Evolutionary conservation across 768 basidiomycete genomes (phyloP).

Genomic region (Favolaschia claudopus): DNA sequence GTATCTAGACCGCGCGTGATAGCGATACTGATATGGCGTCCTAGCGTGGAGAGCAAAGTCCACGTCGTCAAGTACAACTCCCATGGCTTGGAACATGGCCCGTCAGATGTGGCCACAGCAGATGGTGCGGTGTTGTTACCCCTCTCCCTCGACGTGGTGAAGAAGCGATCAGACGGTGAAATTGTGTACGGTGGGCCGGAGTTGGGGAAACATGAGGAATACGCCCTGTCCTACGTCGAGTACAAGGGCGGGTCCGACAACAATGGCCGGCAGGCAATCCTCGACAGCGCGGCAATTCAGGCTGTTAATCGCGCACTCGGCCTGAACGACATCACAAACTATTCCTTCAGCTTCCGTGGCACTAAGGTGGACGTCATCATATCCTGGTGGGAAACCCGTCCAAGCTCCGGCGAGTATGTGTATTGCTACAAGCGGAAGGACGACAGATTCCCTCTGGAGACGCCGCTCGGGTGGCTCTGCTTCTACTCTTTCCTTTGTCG

Average conservation of each 20-base stretch:
- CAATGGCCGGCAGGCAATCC: slow-evolving; percentile 4
- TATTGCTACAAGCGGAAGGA: background rate
- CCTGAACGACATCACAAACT: background rate
- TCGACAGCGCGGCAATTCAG: slow-evolving; percentile 4
- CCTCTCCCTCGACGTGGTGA: slow-evolving; percentile 4
- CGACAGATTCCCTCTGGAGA: background rate
- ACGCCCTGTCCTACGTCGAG: background rate
- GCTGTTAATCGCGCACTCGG: slow-evolving; percentile 5
- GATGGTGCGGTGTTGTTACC: slow-evolving; percentile 1
- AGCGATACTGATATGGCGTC: background rate
- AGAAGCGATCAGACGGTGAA: background rate
- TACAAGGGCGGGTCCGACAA: background rate
- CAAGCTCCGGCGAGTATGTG: background rate
- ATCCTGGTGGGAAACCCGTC: slow-evolving; percentile 8
- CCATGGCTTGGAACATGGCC: background rate
- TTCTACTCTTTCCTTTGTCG: slow-evolving; percentile 8
- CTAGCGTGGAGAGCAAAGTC: background rate
- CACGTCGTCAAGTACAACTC: slow-evolving; percentile 2
- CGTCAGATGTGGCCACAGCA: background rate
- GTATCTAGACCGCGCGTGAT: background rate
- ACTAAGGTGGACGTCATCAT: background rate
- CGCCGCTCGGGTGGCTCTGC: slow-evolving; percentile 1
- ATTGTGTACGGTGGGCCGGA: background rate
- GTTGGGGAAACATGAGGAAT: background rate
- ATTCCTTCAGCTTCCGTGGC: slow-evolving; percentile 1